These are phyloP conservation scores for Corchorus olitorius DNA, from an alignment of 345 rosid genomes.

Conservation along the genomic window DNA sequence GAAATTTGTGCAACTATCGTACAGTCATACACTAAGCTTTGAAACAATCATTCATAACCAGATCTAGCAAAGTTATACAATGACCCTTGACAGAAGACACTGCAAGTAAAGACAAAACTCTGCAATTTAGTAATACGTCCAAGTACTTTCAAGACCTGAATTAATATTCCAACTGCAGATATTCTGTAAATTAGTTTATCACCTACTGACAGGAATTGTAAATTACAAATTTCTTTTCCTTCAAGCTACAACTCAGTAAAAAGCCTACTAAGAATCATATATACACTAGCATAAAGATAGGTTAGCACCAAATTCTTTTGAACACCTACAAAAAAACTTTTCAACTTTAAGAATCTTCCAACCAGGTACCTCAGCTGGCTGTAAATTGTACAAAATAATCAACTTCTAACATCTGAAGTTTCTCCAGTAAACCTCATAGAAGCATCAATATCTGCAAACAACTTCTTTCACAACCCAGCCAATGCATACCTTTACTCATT, in stretches of 20 bases:
- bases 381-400: background rate
- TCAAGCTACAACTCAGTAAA: background rate
- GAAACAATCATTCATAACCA: background rate
- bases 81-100: background rate
- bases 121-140: background rate
- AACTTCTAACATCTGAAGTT: background rate
- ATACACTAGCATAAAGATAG: background rate
- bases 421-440: background rate
- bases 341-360: background rate
- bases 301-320: background rate
- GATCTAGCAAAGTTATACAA: background rate
- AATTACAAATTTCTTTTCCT: background rate
- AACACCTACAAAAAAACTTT: background rate
- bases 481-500: background rate
- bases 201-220: background rate
- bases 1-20: background rate
- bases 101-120: background rate
- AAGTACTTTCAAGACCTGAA: background rate
- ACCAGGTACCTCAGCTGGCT: background rate
- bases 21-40: background rate
- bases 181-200: background rate
- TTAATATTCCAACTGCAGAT: background rate
- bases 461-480: background rate
- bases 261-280: background rate
- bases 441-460: background rate